Conservation (phyloP, 495 filamentous ascomycete species). For the Penicillium pulvis region DNA sequence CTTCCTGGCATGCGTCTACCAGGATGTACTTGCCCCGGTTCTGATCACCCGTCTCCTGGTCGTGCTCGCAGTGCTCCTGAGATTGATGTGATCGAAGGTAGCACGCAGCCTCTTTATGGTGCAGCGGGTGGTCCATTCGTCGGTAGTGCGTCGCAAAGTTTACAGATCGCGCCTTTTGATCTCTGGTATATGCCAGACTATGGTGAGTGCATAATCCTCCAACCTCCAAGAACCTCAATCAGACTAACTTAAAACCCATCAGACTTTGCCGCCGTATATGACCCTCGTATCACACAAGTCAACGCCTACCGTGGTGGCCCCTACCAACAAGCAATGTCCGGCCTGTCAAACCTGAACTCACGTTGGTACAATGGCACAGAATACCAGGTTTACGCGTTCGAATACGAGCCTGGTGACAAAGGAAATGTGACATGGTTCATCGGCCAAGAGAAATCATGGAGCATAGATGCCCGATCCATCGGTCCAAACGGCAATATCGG, state of each 20-base stretch:
- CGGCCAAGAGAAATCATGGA: constrained; percentile 66
- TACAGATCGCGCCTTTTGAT: constrained; percentile 76
- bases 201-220: constrained; percentile 36
- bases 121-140: constrained; percentile 42
- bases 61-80: constrained; percentile 72
- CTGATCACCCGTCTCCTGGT: constrained; percentile 73
- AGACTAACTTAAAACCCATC: constrained; percentile 1
- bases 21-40: constrained; percentile 63
- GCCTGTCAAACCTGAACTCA: constrained; percentile 70
- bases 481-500: constrained; percentile 76
- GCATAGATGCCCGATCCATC: constrained; percentile 62
- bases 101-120: constrained; percentile 55
- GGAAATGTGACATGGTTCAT: constrained; percentile 71
- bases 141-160: constrained; percentile 70
- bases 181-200: constrained; percentile 76
- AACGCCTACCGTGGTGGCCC: constrained; percentile 69
- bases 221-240: not conserved
- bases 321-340: constrained; percentile 74
- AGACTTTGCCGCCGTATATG: constrained; percentile 67
- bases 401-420: constrained; percentile 65
- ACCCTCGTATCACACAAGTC: constrained; percentile 57
- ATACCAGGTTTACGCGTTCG: constrained; percentile 73
- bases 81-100: constrained; percentile 76
- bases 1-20: constrained; percentile 76
- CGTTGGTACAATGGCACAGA: constrained; percentile 74